Conservation (phyloP, 768 basidiomycete genomes). For the Agrocybe pediades region DNA sequence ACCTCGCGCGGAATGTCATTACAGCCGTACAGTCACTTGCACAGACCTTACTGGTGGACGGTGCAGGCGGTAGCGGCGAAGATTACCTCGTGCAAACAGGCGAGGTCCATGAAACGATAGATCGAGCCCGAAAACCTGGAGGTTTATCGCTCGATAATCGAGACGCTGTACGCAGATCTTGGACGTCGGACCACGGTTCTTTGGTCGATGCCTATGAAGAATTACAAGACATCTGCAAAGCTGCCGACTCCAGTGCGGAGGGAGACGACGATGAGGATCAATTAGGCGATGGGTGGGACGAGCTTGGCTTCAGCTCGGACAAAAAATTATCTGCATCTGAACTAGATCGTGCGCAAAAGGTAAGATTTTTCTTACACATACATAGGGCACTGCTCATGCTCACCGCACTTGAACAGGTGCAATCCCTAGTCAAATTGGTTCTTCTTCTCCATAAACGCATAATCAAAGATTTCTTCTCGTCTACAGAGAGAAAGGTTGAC, state of each 20-base stretch:
- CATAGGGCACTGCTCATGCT: constrained; percentile 2
- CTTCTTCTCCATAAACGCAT: constrained; percentile 66
- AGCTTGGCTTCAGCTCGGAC: constrained; percentile 54
- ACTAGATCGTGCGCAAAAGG: constrained; percentile 60
- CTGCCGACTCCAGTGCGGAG: constrained; percentile 28
- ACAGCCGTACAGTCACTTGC: constrained; percentile 44
- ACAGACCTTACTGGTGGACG: constrained; percentile 34
- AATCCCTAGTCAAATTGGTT: constrained; percentile 58
- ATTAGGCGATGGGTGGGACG: constrained; percentile 66
- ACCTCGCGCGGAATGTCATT: constrained; percentile 42
- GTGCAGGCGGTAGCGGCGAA: constrained; percentile 24
- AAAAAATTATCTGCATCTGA: constrained; percentile 50
- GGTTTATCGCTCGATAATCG: constrained; percentile 59
- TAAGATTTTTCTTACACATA: constrained; percentile 20
- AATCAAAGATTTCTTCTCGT: constrained; percentile 48
- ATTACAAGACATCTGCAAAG: constrained; percentile 52
- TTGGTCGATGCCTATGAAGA: constrained; percentile 66
- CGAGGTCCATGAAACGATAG: constrained; percentile 62
- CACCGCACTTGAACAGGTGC: constrained; percentile 41
- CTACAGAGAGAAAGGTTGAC: constrained; percentile 12
- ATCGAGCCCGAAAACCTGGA: constrained; percentile 43
- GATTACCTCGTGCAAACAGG: constrained; percentile 60
- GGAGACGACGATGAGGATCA: constrained; percentile 34
- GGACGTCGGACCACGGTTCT: constrained; percentile 53
- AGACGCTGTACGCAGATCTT: constrained; percentile 54